Evolutionary conservation across 2,329 filamentous ascomycete genomes (phyloP).

Genomic region (Verticillium isaacii): DNA sequence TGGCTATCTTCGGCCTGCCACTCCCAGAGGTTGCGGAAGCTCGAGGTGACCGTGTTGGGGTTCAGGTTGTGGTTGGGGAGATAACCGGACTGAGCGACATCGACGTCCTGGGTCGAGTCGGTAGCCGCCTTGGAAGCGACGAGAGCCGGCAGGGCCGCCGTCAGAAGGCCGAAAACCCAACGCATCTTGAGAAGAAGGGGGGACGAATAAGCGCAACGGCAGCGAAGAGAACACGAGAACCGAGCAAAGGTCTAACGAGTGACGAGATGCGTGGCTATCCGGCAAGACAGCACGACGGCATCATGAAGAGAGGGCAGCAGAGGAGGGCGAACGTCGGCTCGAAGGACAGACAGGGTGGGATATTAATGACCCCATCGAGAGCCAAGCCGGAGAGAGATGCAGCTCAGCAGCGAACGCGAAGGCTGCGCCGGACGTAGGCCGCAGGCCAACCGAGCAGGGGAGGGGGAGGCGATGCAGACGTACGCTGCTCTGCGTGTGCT

Average conservation of each 20-base stretch:
- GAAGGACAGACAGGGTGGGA: background rate
- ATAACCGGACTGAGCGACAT: conserved; percentile 30
- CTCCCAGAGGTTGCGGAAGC: conserved; percentile 20
- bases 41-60: conserved; percentile 27
- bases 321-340: background rate
- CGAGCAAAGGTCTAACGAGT: background rate
- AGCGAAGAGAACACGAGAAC: too few relatives aligned
- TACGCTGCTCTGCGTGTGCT: background rate
- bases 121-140: conserved; percentile 11
- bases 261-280: background rate
- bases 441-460: background rate
- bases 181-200: conserved; percentile 5
- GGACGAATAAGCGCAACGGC: background rate
- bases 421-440: background rate
- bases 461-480: background rate
- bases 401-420: background rate
- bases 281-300: background rate
- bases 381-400: background rate
- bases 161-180: conserved; percentile 7
- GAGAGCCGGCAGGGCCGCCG: conserved; percentile 11
- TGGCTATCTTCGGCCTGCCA: conserved; percentile 22
- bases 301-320: background rate
- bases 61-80: conserved; percentile 35
- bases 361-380: background rate
- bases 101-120: conserved; percentile 14